A percentile compares a stretch with the other conserved stretches of the same genome.
phyloP scores from a whole-genome alignment of 371 early-diverging fungal genomes.

The Apophysomyces variabilis region DNA sequence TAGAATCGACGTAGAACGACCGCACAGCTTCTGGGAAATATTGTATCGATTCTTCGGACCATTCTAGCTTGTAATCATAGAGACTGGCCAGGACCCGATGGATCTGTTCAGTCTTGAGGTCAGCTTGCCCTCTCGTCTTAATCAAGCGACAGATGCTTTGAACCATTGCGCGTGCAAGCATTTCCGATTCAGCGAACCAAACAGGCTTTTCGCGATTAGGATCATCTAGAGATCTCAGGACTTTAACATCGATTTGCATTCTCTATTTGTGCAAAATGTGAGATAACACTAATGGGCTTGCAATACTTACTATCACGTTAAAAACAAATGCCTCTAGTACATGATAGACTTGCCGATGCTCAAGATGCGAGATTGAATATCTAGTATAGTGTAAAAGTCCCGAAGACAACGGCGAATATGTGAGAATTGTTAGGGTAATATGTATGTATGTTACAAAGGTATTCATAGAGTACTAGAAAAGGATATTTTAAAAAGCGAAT shows the following conservation, averaged over 20 bases:
- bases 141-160: constrained; percentile 63
- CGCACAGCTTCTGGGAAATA: constrained; percentile 62
- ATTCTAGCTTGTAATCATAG: constrained; percentile 58
- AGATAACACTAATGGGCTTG: background rate
- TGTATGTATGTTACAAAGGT: background rate
- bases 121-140: constrained; percentile 66
- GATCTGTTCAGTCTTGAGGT: constrained; percentile 61
- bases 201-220: constrained; percentile 62
- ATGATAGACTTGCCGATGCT: constrained; percentile 69
- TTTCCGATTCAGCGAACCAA: constrained; percentile 74
- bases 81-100: constrained; percentile 56
- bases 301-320: constrained; percentile 54
- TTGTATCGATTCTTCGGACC: constrained; percentile 57
- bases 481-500: constrained; percentile 55
- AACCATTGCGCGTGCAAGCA: constrained; percentile 63
- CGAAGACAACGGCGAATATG: constrained; percentile 47
- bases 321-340: constrained; percentile 68
- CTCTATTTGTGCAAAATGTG: constrained; percentile 31
- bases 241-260: constrained; percentile 64
- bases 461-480: constrained; percentile 18
- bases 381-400: constrained; percentile 67
- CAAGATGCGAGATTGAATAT: constrained; percentile 64
- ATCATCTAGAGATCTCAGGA: constrained; percentile 63
- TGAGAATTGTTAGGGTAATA: constrained; percentile 42
- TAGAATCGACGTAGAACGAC: constrained; percentile 47